phyloP scores from a whole-genome alignment of 2,329 filamentous ascomycete genomes.

The Thermothelomyces thermophilus region DNA sequence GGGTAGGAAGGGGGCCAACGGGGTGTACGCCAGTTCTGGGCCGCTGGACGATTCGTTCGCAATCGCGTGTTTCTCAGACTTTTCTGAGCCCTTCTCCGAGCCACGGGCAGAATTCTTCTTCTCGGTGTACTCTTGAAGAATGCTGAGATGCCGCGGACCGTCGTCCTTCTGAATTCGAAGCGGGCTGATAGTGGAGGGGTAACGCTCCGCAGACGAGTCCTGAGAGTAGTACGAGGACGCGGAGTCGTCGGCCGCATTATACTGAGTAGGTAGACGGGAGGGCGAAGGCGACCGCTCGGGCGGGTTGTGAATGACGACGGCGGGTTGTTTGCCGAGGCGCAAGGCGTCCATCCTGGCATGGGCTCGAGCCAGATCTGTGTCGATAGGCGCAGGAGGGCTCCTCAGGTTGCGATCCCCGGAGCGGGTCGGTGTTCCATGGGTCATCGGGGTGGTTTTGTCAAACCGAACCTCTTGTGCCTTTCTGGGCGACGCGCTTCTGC shows the following conservation, averaged over 20 bases:
- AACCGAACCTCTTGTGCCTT: slow-evolving; percentile 6
- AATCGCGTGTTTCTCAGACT: neutral
- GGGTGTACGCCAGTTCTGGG: neutral
- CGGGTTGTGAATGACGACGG: slow-evolving; percentile 13
- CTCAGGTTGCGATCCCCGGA: neutral
- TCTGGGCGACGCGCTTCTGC: slow-evolving; percentile 5
- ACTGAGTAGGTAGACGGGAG: neutral
- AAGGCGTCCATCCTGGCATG: slow-evolving; percentile 3
- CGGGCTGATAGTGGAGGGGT: slow-evolving; percentile 24
- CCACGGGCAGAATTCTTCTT: slow-evolving; percentile 7
- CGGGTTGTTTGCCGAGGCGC: neutral
- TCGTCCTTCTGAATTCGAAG: slow-evolving; percentile 23
- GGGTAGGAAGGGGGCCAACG: slow-evolving; percentile 34
- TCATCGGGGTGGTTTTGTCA: neutral
- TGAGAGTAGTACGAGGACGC: slow-evolving; percentile 30
- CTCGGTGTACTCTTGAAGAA: slow-evolving; percentile 17
- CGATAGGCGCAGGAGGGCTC: slow-evolving; percentile 7
- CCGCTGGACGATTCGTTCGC: neutral
- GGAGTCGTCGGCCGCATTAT: slow-evolving; percentile 17
- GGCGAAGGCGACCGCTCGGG: slow-evolving; percentile 8
- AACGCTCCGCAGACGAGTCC: slow-evolving; percentile 20
- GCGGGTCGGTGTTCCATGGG: neutral
- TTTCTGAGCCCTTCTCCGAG: neutral
- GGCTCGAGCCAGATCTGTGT: slow-evolving; percentile 14
- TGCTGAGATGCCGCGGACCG: slow-evolving; percentile 17